Evolutionary conservation across 495 filamentous ascomycete species (phyloP), one percentile per base, ranked within the genome.

Genomic region (Astrocystis sublimbata): DNA sequence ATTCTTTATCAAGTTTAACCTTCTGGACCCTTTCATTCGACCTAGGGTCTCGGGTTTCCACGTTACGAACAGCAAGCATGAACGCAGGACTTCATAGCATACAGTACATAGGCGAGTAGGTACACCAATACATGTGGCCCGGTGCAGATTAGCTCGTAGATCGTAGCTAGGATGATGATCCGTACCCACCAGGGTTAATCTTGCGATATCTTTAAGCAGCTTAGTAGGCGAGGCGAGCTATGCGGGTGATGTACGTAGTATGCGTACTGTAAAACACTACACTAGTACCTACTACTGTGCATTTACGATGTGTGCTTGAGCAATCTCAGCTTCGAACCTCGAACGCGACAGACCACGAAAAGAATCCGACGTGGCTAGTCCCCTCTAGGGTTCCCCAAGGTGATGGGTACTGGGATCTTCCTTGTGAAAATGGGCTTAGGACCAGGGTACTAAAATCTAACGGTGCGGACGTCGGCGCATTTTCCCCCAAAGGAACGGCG

Each of bases 81-180:
- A 57, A 35, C 13, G 40, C n/a, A 35, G 54, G 52, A 38, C 50
- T 54, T 19, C 30, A 23, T 51, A 36, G 8, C 5, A 6, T 23
- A 15, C 19, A 46, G 42, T 46, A 36, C 33, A 6, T n/a, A n/a
- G n/a, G 13, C 13, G 13, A 6, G 13, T 36, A 13, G 6, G 33
- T 36, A 13, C 33, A 36, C 33, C 33, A 36, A 6, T 36, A 36
- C 13, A 24, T 26, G 15, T 33, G n/a, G 28, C 9, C n/a, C 28
- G 15, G 38, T 26, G 38, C 28, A 57, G 40, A 49, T 50, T 49
- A 49, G 43, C 30, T 59, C 45, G 33, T 40, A 59, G 56, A 59
- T 59, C 56, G 47, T 21, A 40, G 56, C 56, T 30, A 50, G 56
- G 56, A 59, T 59, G 31, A 38, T 49, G 42, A 59, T 59, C 56